These are phyloP conservation scores for Colletotrichum tropicicola DNA, from an alignment of 2,329 filamentous ascomycete species.

Conservation along the genomic window DNA sequence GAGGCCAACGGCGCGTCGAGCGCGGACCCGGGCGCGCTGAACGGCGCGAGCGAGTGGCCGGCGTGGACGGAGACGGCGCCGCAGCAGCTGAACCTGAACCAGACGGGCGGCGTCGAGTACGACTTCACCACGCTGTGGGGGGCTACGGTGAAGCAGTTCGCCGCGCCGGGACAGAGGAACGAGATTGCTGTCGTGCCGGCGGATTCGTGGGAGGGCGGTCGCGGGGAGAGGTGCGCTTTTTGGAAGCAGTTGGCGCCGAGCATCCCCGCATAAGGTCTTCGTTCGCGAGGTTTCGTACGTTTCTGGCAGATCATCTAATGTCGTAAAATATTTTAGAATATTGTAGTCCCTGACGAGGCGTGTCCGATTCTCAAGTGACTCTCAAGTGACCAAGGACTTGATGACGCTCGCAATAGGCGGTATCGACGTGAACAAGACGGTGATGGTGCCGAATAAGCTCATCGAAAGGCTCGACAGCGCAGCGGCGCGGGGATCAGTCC, in stretches of 20 bases:
- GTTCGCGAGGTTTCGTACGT: too few species aligned
- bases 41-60: slow-evolving; percentile 42
- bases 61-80: slow-evolving; percentile 41
- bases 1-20: slow-evolving; percentile 38
- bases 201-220: slow-evolving; percentile 55
- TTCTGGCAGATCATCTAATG: too few species aligned
- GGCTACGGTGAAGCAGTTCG: slow-evolving; percentile 36
- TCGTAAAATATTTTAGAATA: too few species aligned
- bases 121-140: slow-evolving; percentile 22
- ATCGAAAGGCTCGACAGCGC: slow-evolving; percentile 68
- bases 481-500: slow-evolving; percentile 65
- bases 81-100: slow-evolving; percentile 54
- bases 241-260: slow-evolving; percentile 41
- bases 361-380: neutral
- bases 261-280: neutral
- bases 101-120: slow-evolving; percentile 49
- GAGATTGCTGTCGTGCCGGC: slow-evolving; percentile 51
- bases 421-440: slow-evolving; percentile 65
- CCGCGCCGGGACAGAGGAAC: slow-evolving; percentile 42
- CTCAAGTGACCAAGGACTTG: slow-evolving; percentile 49
- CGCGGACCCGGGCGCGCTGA: slow-evolving; percentile 39
- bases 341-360: too few species aligned
- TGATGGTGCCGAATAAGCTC: slow-evolving; percentile 68
- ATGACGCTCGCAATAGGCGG: slow-evolving; percentile 60
- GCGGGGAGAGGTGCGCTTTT: slow-evolving; percentile 55